Evolutionary conservation across 139 green algal species (phyloP).

Genomic region (Eudorina sp.): DNA sequence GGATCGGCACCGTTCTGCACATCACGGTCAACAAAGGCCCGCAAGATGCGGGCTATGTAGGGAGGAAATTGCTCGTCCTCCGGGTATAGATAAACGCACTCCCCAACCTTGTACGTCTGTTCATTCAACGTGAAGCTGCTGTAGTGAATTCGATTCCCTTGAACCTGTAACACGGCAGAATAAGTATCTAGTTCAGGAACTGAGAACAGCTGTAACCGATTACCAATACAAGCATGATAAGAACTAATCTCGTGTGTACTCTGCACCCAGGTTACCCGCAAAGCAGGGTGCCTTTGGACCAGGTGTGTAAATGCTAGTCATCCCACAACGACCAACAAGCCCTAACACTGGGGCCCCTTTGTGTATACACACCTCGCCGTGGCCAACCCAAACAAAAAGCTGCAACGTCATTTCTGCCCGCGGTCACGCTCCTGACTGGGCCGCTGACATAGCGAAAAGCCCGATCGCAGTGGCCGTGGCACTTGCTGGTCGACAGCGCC

Average conservation of each 20-base stretch:
- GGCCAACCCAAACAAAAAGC: slow-evolving; percentile 32
- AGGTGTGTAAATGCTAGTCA: not conserved
- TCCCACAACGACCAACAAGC: not conserved
- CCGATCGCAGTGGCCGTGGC: not conserved
- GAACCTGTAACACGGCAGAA: not conserved
- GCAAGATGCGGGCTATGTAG: slow-evolving; percentile 66
- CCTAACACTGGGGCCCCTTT: not conserved
- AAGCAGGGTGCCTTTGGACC: too few species aligned
- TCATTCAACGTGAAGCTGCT: slow-evolving; percentile 19
- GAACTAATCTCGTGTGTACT: too few species aligned
- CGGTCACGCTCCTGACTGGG: not conserved
- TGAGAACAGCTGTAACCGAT: too few species aligned
- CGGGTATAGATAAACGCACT: slow-evolving; percentile 67
- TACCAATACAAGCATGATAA: too few species aligned
- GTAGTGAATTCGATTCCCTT: slow-evolving; percentile 6
- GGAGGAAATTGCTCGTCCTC: slow-evolving; percentile 66
- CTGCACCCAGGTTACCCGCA: too few species aligned
- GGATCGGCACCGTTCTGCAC: slow-evolving; percentile 48
- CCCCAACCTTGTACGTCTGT: slow-evolving; percentile 44
- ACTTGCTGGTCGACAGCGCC: too few species aligned
- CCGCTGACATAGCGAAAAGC: not conserved
- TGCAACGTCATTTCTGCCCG: slow-evolving; percentile 16
- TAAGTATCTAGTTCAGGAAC: too few species aligned
- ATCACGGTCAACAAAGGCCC: slow-evolving; percentile 61
- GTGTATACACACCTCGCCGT: slow-evolving; percentile 15